phyloP scores from a whole-genome alignment of 345 rosid species.

The Citrus medica region DNA sequence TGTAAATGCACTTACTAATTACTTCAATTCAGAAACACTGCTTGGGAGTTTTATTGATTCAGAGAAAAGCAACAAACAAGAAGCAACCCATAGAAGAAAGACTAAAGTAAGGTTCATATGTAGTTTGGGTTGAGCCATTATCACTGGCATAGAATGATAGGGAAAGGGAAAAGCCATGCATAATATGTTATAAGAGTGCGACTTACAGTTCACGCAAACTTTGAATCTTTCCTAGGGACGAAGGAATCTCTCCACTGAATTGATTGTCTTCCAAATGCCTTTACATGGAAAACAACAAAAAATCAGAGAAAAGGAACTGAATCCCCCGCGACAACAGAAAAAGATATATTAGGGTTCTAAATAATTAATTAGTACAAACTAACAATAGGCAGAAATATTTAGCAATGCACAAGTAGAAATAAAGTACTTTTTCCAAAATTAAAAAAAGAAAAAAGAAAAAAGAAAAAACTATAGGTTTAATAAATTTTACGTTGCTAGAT shows the following conservation, averaged over 20 bases:
- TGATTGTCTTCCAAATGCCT: constrained; percentile 86
- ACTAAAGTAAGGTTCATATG: no score
- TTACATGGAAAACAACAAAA: constrained; percentile 15
- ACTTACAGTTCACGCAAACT: constrained; percentile 75
- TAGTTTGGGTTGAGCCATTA: not conserved
- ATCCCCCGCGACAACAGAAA: not conserved
- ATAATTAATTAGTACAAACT: not conserved
- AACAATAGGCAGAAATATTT: not conserved
- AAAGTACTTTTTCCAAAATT: not conserved
- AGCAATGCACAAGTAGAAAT: not conserved
- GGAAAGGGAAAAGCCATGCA: constrained; percentile 4
- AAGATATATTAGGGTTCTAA: not conserved
- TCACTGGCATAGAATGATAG: not conserved
- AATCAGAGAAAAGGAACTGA: constrained; percentile 13
- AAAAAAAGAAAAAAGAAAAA: not conserved
- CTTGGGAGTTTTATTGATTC: not conserved
- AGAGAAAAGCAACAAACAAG: not conserved
- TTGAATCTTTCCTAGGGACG: constrained; percentile 50
- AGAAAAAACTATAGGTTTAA: not conserved
- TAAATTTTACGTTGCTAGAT: not conserved
- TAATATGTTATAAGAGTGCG: constrained; percentile 6
- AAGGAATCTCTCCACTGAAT: constrained; percentile 59
- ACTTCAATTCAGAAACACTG: not conserved
- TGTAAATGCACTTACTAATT: not conserved
- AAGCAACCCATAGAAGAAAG: not conserved